Evolutionary conservation across 1,284 basidiomycete species (phyloP).

Genomic region (Baeospora myosura): DNA sequence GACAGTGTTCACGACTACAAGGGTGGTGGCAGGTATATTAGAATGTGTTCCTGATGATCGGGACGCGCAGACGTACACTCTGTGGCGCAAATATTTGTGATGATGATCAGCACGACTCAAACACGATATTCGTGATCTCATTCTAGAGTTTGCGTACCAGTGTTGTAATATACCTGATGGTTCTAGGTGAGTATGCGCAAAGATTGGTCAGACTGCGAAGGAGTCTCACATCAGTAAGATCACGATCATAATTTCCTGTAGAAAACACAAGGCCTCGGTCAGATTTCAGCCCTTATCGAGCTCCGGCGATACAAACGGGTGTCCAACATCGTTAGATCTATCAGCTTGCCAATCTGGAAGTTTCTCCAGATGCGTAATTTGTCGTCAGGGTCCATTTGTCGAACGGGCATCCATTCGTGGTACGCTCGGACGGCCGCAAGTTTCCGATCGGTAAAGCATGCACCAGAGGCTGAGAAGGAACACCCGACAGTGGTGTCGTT

Average conservation of each 20-base stretch:
- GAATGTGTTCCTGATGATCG: no score
- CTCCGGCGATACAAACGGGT: slow-evolving; percentile 36
- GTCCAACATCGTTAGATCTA: slow-evolving; percentile 58
- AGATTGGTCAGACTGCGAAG: neutral
- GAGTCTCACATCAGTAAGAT: slow-evolving; percentile 46
- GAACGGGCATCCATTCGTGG: slow-evolving; percentile 67
- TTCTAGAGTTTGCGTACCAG: slow-evolving; percentile 33
- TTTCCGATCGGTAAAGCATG: slow-evolving; percentile 59
- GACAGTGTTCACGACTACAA: slow-evolving; percentile 36
- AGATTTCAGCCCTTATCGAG: no score
- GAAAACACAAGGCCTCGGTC: neutral
- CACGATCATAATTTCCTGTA: slow-evolving; percentile 54
- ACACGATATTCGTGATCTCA: no score
- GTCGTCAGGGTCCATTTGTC: slow-evolving; percentile 54
- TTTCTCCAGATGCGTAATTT: slow-evolving; percentile 62
- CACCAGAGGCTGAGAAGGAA: slow-evolving; percentile 46
- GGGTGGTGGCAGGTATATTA: no score
- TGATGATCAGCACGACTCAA: no score
- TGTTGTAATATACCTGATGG: slow-evolving; percentile 48
- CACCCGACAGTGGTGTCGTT: slow-evolving; percentile 54
- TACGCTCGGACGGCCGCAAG: slow-evolving; percentile 57
- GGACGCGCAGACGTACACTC: no score
- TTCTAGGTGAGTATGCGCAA: neutral
- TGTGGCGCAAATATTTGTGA: no score
- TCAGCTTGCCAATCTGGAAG: slow-evolving; percentile 56